Evolutionary conservation across 176 grass and related monocot genomes (phyloP).

Genomic region (Zea luxurians): DNA sequence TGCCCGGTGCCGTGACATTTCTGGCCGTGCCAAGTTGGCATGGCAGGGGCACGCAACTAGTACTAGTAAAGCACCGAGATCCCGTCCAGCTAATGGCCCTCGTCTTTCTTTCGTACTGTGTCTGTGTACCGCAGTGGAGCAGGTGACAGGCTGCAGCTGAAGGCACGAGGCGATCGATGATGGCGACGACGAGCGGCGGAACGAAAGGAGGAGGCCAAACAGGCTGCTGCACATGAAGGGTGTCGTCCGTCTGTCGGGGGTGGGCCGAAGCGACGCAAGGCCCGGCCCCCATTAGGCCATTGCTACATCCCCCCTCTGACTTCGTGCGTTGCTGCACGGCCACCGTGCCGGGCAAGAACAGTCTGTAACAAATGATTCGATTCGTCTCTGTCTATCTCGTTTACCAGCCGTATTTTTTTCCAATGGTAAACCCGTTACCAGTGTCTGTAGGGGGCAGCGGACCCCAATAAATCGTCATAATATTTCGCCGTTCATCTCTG

Average conservation of each 20-base stretch:
- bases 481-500: neutral
- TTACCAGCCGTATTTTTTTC: conserved; percentile 78
- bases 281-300: conserved; percentile 43
- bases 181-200: conserved; percentile 28
- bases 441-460: conserved; percentile 60
- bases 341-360: conserved; percentile 18
- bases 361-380: conserved; percentile 65
- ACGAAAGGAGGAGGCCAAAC: conserved; percentile 43
- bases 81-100: neutral
- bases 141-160: conserved; percentile 79
- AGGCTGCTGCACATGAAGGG: conserved; percentile 56
- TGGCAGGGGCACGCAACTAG: conserved; percentile 1
- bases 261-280: conserved; percentile 2
- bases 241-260: conserved; percentile 56
- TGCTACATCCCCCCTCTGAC: conserved; percentile 67
- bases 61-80: neutral
- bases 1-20: conserved; percentile 3
- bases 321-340: conserved; percentile 23
- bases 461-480: conserved; percentile 46
- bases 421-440: conserved; percentile 69
- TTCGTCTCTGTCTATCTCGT: conserved; percentile 48
- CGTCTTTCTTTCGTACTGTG: conserved; percentile 24
- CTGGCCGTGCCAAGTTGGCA: conserved; percentile 27
- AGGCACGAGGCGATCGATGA: neutral
- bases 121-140: conserved; percentile 66